Evolutionary conservation across 2,329 filamentous ascomycete species (phyloP).

Genomic region (Orbilia quercus): DNA sequence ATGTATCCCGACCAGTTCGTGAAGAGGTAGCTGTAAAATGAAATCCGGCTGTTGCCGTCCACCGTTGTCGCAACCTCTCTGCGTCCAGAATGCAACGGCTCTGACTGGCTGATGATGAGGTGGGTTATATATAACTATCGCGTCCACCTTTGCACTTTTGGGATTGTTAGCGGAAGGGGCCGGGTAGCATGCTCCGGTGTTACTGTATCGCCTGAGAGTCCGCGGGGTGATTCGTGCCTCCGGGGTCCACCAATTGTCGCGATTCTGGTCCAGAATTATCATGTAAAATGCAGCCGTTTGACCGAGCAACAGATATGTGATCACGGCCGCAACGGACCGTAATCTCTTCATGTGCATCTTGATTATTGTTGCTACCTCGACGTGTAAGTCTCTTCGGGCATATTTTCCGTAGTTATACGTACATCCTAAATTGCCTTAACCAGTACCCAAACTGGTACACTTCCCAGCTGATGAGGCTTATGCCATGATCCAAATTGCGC

Average conservation of each 20-base stretch:
- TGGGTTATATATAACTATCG: conserved; percentile 27
- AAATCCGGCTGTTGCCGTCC: conserved; percentile 3
- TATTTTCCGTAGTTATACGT: no score
- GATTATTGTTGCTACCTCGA: no score
- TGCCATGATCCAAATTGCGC: no score
- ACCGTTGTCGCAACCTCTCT: not conserved
- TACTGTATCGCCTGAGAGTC: not conserved
- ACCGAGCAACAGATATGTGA: not conserved
- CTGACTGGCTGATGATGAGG: conserved; percentile 1
- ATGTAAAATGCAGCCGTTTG: not conserved
- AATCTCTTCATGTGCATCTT: no score
- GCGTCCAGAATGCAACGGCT: conserved; percentile 14
- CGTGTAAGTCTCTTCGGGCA: no score
- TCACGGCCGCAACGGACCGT: no score
- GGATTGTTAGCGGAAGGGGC: not conserved
- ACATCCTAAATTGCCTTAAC: no score
- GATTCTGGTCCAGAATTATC: not conserved
- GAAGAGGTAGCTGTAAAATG: not conserved
- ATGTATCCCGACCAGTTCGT: conserved; percentile 7
- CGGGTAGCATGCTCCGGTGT: conserved; percentile 2
- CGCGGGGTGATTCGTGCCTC: not conserved
- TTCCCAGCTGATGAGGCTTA: no score
- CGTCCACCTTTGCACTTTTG: conserved; percentile 3
- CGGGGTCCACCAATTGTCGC: conserved; percentile 5
- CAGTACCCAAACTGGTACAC: no score